Evolutionary conservation across 192 early-diverging fungal species (phyloP), one percentile per base, ranked within the genome.

Genomic region (Dimargaris cristalligena): DNA sequence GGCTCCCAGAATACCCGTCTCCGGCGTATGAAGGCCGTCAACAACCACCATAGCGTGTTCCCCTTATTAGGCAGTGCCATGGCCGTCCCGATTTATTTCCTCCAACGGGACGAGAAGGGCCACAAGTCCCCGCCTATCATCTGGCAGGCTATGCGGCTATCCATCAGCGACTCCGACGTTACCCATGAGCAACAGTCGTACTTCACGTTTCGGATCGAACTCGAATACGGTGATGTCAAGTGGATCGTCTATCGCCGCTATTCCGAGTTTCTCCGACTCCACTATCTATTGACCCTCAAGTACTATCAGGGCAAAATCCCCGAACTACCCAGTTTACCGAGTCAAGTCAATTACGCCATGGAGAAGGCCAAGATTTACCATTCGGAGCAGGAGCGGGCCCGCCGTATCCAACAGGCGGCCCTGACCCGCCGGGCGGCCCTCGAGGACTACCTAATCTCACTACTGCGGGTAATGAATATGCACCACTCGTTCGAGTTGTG

Each of bases 211-310:
- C 79, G 86, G n/a, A 81, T 88, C 41, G 80, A 80, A 60, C 67
- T 85, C 22, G 73, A 80, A 62, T 89, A 89, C 60, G 87, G 87
- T 14, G 85, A 87, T 50, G 67, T 81, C 47, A 85, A 84, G 65
- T 89, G 87, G 87, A 82, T 84, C 18, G 76, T 87, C 29, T 65
- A 73, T 29, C 73, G 80, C 20, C 72, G 78, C 0, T 71, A 83
- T 29, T 66, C 76, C 45, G 83, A 89, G 59, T 86, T 89, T 64
- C 66, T 80, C n/a, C 62, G 68, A 20, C 63, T 89, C 38, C 80
- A 87, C 63, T 71, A 81, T 26, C 71, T 68, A 26, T 66, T 89
- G 34, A 78, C 72, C 28, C 62, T 72, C 54, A 65, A 68, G 31
- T 65, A 70, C 55, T 57, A 69, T 70, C 60, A 81, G 75, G 64